Percentiles rank a stretch among this genome's conserved stretches.
phyloP scores from a whole-genome alignment of 768 basidiomycete genomes.

The Vararia minispora region DNA sequence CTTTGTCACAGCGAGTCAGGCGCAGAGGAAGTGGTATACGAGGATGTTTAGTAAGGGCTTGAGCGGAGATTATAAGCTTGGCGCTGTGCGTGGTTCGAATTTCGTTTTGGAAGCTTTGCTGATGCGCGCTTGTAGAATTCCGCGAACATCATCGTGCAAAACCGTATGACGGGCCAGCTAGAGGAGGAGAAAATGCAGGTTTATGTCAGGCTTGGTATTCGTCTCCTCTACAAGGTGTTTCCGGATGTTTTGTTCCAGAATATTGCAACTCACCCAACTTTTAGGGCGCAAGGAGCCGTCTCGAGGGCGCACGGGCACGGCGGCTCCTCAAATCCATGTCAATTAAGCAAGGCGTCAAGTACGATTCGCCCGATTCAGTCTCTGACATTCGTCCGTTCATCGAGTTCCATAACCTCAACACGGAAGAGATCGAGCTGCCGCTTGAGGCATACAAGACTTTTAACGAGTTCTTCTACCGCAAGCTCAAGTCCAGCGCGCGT shows the following conservation, averaged over 20 bases:
- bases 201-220: constrained; percentile 87
- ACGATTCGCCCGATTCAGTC: constrained; percentile 76
- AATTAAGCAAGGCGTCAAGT: constrained; percentile 90
- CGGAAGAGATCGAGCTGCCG: constrained; percentile 77
- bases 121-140: constrained; percentile 51
- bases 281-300: constrained; percentile 71
- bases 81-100: constrained; percentile 50
- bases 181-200: constrained; percentile 98
- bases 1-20: constrained; percentile 89
- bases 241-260: neutral
- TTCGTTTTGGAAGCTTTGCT: constrained; percentile 1
- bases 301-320: constrained; percentile 80
- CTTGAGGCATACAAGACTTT: constrained; percentile 68
- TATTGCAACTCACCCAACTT: neutral
- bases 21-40: constrained; percentile 96
- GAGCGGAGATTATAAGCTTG: constrained; percentile 78
- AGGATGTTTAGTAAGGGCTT: constrained; percentile 82
- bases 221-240: constrained; percentile 74
- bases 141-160: constrained; percentile 97
- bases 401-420: constrained; percentile 77
- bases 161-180: constrained; percentile 80
- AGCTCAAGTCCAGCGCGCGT: constrained; percentile 75
- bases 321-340: constrained; percentile 82
- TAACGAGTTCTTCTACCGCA: constrained; percentile 32
- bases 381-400: constrained; percentile 82